Base-by-base conservation (phyloP, 257 asterid genomes). In the Lithospermum erythrorhizon region DNA sequence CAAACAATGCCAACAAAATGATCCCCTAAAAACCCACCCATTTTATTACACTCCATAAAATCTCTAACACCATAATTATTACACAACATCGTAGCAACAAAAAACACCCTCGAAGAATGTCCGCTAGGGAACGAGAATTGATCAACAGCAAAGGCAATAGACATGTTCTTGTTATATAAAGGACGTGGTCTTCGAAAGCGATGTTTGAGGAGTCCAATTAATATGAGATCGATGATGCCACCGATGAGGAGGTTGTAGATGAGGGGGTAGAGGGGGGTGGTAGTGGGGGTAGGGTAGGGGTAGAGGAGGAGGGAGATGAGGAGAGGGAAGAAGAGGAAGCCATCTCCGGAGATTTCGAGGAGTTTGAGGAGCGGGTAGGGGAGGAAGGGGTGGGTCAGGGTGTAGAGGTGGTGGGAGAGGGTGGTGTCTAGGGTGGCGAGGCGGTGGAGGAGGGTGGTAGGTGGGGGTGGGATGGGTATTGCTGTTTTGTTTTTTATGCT, bases 51-150 rank as follows among this genome's bases (percentile, higher is more conserved):
- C n/a, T n/a, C n/a, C 32, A 27, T 27, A 27, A 27, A 27, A 27
- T 27, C 32, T 5, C 32, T 7, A 27, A 27, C 32, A 27, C 32
- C 32, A 27, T 27, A 27, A 27, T 27, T 3, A 7, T 2, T 2
- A 27, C 32, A 27, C 32, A 27, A 6, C 32, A 27, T 27, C 4
- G 87, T 35, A 61, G 98, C 88, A 16, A 91, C 76, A 66, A 73
- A 77, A 6, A 76, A 83, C 47, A 87, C 96, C 27, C 98, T 70
- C 14, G 94, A 83, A 21, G 95, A 73, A 63, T 91, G 98, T 27
- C 98, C 98, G 24, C 95, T 85, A 35, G 95, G 98, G 61, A 91
- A 91, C 30, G 98, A 91, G 95, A 96, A 91, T 67, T 91, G 96
- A 61, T 91, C 98, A n/a, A 83, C 95, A 62, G 98, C 78, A 65